Conservation (phyloP, 2,329 filamentous ascomycete species). For the Colletotrichum sp. region DNA sequence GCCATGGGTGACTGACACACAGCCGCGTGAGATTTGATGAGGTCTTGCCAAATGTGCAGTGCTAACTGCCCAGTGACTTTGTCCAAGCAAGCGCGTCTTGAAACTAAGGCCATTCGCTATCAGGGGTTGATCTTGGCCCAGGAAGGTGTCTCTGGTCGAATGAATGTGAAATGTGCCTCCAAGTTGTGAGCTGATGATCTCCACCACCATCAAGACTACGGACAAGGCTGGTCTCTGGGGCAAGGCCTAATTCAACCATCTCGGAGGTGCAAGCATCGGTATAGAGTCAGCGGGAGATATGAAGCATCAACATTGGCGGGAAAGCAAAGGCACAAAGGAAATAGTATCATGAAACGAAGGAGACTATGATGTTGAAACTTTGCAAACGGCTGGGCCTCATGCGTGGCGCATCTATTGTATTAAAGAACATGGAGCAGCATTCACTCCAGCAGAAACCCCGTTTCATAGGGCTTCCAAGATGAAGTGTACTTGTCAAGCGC, state of each 20-base stretch:
- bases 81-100: conserved; percentile 62
- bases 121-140: neutral
- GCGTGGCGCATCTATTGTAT: neutral
- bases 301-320: neutral
- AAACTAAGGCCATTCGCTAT: conserved; percentile 41
- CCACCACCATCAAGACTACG: conserved; percentile 26
- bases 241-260: neutral
- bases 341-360: neutral
- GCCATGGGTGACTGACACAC: neutral
- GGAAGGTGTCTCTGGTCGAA: neutral
- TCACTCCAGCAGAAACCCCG: neutral
- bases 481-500: too few species aligned
- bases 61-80: conserved; percentile 53
- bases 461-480: too few species aligned
- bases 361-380: neutral
- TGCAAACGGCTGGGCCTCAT: neutral
- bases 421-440: neutral
- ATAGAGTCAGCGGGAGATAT: neutral
- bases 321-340: neutral
- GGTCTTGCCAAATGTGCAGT: conserved; percentile 21
- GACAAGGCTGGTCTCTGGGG: neutral
- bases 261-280: neutral
- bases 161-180: conserved; percentile 48
- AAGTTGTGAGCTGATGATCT: conserved; percentile 40
- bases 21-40: neutral